Evolutionary conservation across 768 basidiomycete species (phyloP), one percentile per base, ranked within the genome.

Genomic region (Leccinum subtestaceum): DNA sequence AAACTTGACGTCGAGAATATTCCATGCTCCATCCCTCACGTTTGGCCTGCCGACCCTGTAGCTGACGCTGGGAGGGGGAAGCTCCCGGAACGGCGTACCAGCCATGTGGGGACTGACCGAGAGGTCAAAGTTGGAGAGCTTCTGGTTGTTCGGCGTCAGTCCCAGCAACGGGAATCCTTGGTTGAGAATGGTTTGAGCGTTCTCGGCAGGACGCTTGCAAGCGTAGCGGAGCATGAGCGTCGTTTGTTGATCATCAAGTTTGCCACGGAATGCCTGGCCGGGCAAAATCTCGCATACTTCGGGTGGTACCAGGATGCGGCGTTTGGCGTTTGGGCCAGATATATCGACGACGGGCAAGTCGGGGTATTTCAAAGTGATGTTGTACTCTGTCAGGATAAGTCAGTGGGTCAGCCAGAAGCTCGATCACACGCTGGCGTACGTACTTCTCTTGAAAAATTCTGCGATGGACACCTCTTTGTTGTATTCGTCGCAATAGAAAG

Each of bases 1-100:
- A 65, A 93, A 91, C 65, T 85, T 84, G 55, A 88, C 85, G 23
- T 86, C 78, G 34, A 87, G 68, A 54, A 92, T 85, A 61, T 93
- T 93, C 91, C 91, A 93, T 40, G 82, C 81, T 1, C 86, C 92
- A 32, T 87, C 82, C 36, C 65, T 73, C 6, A 84, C 80, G 13
- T 72, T 78, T 3, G 70, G 67, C 6, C 57, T 67, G 2, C 83
- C 84, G 4, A 63, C 71, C 38, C 71, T 75, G 66, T 93, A 93
- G 2, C 75, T 74, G 52, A 93, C 65, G 1, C 61, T 59, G 0
- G 92, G 92, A 0, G 86, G 73, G 0, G 74, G 75, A 2, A 94
- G 81, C 58, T 88, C 80, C 15, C 91, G 82, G 2, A 71, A 86
- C 2, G 89, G 89, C 4, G 91, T 70, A 7, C 80, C 77, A 0